Base-by-base conservation (phyloP, 139 green algal genomes). In the Micractinium sp. region DNA sequence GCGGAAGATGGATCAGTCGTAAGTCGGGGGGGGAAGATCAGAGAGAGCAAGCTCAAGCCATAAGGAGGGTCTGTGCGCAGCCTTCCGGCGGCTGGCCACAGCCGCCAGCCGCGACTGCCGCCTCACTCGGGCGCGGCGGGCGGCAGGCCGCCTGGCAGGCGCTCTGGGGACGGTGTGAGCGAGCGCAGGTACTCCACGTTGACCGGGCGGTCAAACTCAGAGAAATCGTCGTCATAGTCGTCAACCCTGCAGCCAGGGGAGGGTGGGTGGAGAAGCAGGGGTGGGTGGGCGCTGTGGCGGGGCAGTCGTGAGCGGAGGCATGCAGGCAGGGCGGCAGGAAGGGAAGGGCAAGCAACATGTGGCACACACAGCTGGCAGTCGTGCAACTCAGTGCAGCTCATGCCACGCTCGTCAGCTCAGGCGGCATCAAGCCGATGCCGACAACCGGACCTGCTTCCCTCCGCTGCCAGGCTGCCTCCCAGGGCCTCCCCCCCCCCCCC, bases 121-220 rank as follows among this genome's bases (percentile, higher is more conserved):
- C 78, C n/a, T 84, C 78, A 84, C 78, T 63, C 14, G 0, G 78
- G 78, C 78, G 78, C 15, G 0, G 41, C 38, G 78, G 78, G 78
- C 27, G 78, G 78, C 78, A 84, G 74, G n/a, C 33, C 31, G 12
- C 35, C 12, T 1, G 67, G 67, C 38, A 56, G 29, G 7, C 83
- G 83, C 38, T 87, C 83, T 3, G 83, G 83, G 13, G 83, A 87
- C 66, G 66, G 66, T 16, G 83, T 87, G 29, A 87, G 83, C 3
- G 83, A 87, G 83, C 89, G 77, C 76, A 88, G 85, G n/a, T 39
- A 74, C 15, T 85, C 71, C 27, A 87, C 61, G 35, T 92, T 86
- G 20, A 74, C 71, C 2, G 86, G 80, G 15, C 81, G 80, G 67
- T 92, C 85, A 91, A 92, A 92, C 63, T 92, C 87, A 1, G 78